These are phyloP conservation scores for Pyrenula aspistea DNA, from an alignment of 495 filamentous ascomycete genomes.

Conservation along the genomic window DNA sequence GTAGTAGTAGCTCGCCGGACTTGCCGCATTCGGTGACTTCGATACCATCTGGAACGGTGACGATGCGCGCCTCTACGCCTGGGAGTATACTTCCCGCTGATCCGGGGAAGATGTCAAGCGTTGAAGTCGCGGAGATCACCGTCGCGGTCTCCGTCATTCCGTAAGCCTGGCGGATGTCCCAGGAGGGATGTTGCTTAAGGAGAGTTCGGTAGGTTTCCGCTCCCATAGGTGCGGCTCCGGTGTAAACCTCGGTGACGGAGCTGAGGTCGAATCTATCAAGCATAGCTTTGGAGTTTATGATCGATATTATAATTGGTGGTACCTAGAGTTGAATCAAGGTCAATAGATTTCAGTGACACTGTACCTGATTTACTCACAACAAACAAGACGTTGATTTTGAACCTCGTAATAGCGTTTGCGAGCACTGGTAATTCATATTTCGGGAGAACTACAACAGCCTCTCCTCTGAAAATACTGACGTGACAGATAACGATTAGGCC, in stretches of 20 bases:
- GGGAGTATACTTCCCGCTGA: conserved; percentile 64
- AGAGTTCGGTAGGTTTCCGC: conserved; percentile 63
- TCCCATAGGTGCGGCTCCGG: conserved; percentile 75
- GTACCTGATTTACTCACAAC: no score
- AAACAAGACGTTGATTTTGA: conserved; percentile 58
- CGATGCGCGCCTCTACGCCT: conserved; percentile 51
- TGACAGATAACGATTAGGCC: conserved; percentile 68
- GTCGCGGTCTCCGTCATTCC: conserved; percentile 79
- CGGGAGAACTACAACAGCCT: conserved; percentile 67
- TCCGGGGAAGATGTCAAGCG: conserved; percentile 58
- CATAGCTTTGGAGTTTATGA: conserved; percentile 53
- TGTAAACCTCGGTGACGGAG: conserved; percentile 55
- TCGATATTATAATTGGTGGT: conserved; percentile 75
- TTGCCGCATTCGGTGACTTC: conserved; percentile 67
- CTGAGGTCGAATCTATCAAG: conserved; percentile 65
- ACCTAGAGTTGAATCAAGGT: conserved; percentile 39
- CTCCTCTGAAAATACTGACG: conserved; percentile 57
- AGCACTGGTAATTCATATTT: conserved; percentile 64
- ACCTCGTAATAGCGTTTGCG: conserved; percentile 55
- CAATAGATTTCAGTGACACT: no score
- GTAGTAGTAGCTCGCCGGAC: conserved; percentile 69
- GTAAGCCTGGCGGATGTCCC: conserved; percentile 68
- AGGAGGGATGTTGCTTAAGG: conserved; percentile 48
- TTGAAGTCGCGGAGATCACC: conserved; percentile 53
- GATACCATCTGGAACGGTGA: conserved; percentile 49